Percentiles rank a stretch among this genome's conserved stretches.
phyloP scores from a whole-genome alignment of 306 rosid species.

The Inga laurina region DNA sequence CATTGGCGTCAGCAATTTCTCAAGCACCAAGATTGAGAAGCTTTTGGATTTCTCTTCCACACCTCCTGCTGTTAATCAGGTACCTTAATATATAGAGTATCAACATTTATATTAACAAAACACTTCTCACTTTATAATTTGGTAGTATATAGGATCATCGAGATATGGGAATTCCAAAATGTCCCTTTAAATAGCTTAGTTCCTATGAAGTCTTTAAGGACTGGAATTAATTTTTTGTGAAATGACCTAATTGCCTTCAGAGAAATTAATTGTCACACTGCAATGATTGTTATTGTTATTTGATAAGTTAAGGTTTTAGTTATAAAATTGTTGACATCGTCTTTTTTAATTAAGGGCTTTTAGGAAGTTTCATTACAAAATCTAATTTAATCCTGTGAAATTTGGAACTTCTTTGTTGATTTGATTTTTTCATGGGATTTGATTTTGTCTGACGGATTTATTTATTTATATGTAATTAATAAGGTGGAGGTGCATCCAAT shows the following conservation, averaged over 20 bases:
- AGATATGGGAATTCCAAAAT: too few species aligned
- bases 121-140: not conserved
- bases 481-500: conserved; percentile 46
- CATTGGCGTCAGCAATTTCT: conserved; percentile 95
- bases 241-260: not conserved
- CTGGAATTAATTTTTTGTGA: not conserved
- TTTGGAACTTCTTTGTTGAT: too few species aligned
- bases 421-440: not conserved
- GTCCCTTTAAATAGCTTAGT: not conserved
- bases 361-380: too few species aligned
- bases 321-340: not conserved
- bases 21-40: conserved; percentile 57
- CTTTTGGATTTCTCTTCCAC: conserved; percentile 66
- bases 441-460: not conserved
- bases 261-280: too few species aligned
- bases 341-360: too few species aligned
- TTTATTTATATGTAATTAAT: not conserved
- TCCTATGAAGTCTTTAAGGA: too few species aligned
- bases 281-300: too few species aligned
- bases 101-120: not conserved
- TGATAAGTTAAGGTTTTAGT: too few species aligned
- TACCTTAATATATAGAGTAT: conserved; percentile 4
- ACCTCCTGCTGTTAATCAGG: conserved; percentile 85
- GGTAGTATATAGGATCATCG: too few species aligned
- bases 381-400: too few species aligned